These are phyloP conservation scores for Penicillium occitanis DNA, from an alignment of 2,329 filamentous ascomycete species.

Conservation along the genomic window DNA sequence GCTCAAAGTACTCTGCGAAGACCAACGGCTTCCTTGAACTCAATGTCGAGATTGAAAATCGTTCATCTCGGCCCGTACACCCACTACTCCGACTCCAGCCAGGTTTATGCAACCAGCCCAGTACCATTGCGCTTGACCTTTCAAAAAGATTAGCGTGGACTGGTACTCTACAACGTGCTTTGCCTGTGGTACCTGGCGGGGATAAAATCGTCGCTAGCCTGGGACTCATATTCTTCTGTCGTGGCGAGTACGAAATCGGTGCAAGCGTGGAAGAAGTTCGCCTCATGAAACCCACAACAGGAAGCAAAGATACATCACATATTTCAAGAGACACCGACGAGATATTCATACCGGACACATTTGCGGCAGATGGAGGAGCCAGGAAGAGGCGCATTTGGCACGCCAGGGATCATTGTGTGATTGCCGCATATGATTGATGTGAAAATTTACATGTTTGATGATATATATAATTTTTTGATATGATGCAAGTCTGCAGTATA, in stretches of 20 bases:
- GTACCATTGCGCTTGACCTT: constrained; percentile 73
- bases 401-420: constrained; percentile 46
- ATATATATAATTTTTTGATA: constrained; percentile 3
- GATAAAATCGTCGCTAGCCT: constrained; percentile 62
- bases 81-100: constrained; percentile 76
- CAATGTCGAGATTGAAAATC: constrained; percentile 71
- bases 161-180: constrained; percentile 72
- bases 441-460: not conserved
- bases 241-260: constrained; percentile 78
- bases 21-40: constrained; percentile 69
- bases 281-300: constrained; percentile 39
- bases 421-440: constrained; percentile 39
- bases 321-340: constrained; percentile 26
- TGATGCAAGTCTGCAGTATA: constrained; percentile 9
- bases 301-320: constrained; percentile 12
- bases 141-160: constrained; percentile 82
- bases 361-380: constrained; percentile 38
- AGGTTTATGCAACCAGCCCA: constrained; percentile 69
- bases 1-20: constrained; percentile 48
- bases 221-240: constrained; percentile 72
- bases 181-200: constrained; percentile 63
- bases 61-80: constrained; percentile 64
- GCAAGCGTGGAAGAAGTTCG: constrained; percentile 79
- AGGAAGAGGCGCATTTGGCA: constrained; percentile 47
- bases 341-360: constrained; percentile 37